A percentile compares a stretch with the other conserved stretches of the same genome.
Evolutionary conservation across 2,329 filamentous ascomycete genomes (phyloP).

Genomic region (Aspergillus fumigatiaffinis): DNA sequence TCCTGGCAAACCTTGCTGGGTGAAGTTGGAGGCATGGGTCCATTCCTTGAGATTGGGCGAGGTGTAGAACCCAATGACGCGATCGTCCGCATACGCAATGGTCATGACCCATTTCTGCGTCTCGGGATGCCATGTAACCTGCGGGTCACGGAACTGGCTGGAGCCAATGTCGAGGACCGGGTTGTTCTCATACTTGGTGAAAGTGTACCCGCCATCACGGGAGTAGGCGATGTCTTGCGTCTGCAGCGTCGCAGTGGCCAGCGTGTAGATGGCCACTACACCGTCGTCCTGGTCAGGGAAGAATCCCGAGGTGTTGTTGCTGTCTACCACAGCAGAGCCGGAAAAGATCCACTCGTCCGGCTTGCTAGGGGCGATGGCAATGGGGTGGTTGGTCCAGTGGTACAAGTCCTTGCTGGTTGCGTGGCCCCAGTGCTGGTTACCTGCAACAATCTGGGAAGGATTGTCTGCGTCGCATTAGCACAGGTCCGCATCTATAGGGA

Average conservation of each 20-base stretch:
- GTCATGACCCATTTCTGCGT: conserved; percentile 56
- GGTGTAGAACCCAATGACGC: conserved; percentile 58
- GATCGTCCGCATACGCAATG: conserved; percentile 53
- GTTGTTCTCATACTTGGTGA: conserved; percentile 56
- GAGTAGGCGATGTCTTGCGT: conserved; percentile 61
- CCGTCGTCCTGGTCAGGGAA: conserved; percentile 60
- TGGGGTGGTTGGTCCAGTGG: conserved; percentile 61
- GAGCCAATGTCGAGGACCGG: conserved; percentile 56
- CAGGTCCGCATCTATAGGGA: neutral
- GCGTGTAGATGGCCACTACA: conserved; percentile 58
- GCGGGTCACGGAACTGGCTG: conserved; percentile 62
- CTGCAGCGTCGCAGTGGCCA: conserved; percentile 35
- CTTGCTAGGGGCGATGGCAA: conserved; percentile 52
- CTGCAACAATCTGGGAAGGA: conserved; percentile 46
- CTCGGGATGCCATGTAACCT: conserved; percentile 56
- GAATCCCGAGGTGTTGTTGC: conserved; percentile 63
- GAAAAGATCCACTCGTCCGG: conserved; percentile 47
- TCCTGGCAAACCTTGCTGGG: conserved; percentile 50
- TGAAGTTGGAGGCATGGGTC: conserved; percentile 58
- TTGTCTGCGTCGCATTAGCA: conserved; percentile 39
- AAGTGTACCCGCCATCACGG: conserved; percentile 58
- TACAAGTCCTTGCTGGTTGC: conserved; percentile 61
- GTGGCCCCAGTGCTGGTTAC: conserved; percentile 65
- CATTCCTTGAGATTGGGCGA: conserved; percentile 57
- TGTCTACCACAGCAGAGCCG: conserved; percentile 57